Percentiles rank a stretch among this genome's conserved stretches.
phyloP scores from a whole-genome alignment of 2,329 filamentous ascomycete species.

The Zymoseptoria ardabiliae region DNA sequence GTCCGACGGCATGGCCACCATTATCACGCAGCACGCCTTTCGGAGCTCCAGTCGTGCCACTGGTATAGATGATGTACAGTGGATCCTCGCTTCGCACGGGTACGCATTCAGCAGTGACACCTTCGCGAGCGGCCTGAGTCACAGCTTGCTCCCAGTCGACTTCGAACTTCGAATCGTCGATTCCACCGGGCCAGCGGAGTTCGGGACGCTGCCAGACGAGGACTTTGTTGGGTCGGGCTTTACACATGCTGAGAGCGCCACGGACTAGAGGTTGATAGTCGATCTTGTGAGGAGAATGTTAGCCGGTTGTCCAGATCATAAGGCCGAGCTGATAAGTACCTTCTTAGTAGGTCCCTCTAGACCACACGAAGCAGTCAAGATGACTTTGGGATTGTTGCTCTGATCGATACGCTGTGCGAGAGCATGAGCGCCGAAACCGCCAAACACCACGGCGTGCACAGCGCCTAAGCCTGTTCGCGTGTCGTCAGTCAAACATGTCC shows the following conservation, averaged over 20 bases:
- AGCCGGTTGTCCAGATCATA: not conserved
- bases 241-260: conserved; percentile 60
- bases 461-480: conserved; percentile 65
- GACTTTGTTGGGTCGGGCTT: conserved; percentile 63
- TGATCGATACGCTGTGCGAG: conserved; percentile 85
- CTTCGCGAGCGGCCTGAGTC: conserved; percentile 59
- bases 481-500: not conserved
- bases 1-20: conserved; percentile 77
- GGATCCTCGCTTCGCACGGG: conserved; percentile 69
- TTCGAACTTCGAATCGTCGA: conserved; percentile 60
- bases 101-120: conserved; percentile 64
- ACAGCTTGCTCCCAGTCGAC: conserved; percentile 72
- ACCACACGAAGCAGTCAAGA: conserved; percentile 85
- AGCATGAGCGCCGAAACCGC: conserved; percentile 74
- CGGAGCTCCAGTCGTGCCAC: conserved; percentile 63
- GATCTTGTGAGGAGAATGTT: not conserved
- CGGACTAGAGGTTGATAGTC: conserved; percentile 67
- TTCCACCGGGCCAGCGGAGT: conserved; percentile 58
- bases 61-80: conserved; percentile 71
- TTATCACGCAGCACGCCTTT: conserved; percentile 82
- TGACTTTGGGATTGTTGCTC: conserved; percentile 60
- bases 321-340: conserved; percentile 49
- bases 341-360: conserved; percentile 81
- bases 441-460: conserved; percentile 90
- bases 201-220: conserved; percentile 81